Conservation (phyloP, 768 basidiomycete species). For the Suillus placidus region DNA sequence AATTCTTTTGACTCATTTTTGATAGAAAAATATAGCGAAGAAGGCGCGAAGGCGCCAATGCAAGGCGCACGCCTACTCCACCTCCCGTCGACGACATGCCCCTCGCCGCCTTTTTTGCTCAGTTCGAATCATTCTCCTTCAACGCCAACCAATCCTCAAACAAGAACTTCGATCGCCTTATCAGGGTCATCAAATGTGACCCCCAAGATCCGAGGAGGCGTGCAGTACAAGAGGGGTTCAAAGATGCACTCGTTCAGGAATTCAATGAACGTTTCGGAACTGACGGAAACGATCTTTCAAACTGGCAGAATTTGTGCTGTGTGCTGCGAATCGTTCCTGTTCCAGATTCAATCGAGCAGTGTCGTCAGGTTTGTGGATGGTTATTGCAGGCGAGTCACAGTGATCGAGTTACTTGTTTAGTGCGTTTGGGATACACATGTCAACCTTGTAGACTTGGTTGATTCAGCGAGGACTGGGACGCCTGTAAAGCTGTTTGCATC, state of each 20-base stretch:
- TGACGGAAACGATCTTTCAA: constrained; percentile 11
- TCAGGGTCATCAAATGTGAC: not conserved
- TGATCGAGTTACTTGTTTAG: not conserved
- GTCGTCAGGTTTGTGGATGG: constrained; percentile 1
- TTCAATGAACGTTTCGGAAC: constrained; percentile 16
- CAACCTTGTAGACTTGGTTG: constrained; percentile 36
- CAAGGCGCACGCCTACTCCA: constrained; percentile 3
- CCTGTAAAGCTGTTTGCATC: constrained; percentile 26
- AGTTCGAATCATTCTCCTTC: constrained; percentile 8
- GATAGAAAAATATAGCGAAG: not conserved
- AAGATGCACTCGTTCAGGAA: constrained; percentile 13
- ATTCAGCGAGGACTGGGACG: constrained; percentile 17
- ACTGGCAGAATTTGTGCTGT: constrained; percentile 11
- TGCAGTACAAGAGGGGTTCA: not conserved
- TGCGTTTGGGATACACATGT: constrained; percentile 27
- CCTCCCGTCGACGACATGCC: not conserved
- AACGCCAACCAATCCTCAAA: not conserved
- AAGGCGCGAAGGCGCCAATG: not conserved
- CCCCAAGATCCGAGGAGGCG: not conserved
- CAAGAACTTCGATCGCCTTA: constrained; percentile 5
- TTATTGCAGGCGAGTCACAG: not conserved
- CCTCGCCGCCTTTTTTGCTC: constrained; percentile 6
- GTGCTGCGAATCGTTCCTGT: constrained; percentile 8
- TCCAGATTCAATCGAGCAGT: not conserved
- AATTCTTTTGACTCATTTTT: not conserved